Evolutionary conservation across 169 alveolate genomes (phyloP), one percentile per base, ranked within the genome.

Genomic region (Babesia sp.): DNA sequence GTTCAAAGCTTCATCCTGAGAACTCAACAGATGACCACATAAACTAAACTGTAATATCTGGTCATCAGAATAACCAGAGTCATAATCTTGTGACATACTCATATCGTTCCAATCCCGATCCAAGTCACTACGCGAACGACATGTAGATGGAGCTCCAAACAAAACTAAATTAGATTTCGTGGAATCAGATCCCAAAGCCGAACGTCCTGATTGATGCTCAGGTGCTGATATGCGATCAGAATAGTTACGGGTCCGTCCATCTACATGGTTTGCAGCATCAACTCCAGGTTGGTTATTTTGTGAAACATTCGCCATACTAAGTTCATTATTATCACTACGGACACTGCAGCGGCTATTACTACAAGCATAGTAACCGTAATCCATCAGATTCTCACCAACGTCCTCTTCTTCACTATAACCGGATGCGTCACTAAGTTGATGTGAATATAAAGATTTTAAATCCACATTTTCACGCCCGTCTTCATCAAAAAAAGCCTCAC

Each of bases 401-500:
- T 33, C 48, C 31, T 64, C 74, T 16, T 34, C 74, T 2, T 61
- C 71, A 29, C 36, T 22, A 34, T 29, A 45, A 28, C 12, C 59
- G 14, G 74, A 64, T 14, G 28, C 26, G 16, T 64, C 74, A 42
- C 74, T 64, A 26, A 37, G 28, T 24, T 45, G 11, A 22, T 20
- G 45, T 24, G 63, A 2, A 9, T 12, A 22, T 24, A 34, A 14
- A 16, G 66, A 33, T 3, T 11, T 28, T 11, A 4, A n/a, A n/a
- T 39, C 67, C 28, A 53, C 45, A 0, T 55, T 48, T 24, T 22
- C 50, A 46, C 87, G 92, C 16, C 73, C 84, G 29, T 93, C 94
- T 48, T 93, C 95, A 50, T 92, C 90, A 86, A 96, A 96, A 73
- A 85, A 96, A 1, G 98, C 99, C 80, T 96, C 99, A 7, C 99